Percentiles rank a stretch among this genome's conserved stretches.
Evolutionary conservation across 805 yeast species (phyloP).

Genomic region (Suhomyces vadensis): DNA sequence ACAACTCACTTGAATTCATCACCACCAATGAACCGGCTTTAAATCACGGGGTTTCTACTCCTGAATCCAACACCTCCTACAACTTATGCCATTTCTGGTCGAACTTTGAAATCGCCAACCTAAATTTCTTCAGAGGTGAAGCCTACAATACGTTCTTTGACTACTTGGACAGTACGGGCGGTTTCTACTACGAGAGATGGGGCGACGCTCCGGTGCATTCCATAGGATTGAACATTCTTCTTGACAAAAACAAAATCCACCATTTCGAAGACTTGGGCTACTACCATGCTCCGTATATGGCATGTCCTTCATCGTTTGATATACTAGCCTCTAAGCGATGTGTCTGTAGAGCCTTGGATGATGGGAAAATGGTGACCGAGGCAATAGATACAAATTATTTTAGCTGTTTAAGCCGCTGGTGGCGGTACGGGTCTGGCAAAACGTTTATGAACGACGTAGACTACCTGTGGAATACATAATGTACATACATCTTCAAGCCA

Average conservation of each 20-base stretch:
- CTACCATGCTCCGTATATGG: conserved; percentile 43
- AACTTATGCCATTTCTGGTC: conserved; percentile 69
- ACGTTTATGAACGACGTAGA: conserved; percentile 49
- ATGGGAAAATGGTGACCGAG: conserved; percentile 16
- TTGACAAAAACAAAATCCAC: conserved; percentile 39
- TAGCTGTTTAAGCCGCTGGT: conserved; percentile 74
- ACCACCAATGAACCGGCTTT: conserved; percentile 43
- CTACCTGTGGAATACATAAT: conserved; percentile 11
- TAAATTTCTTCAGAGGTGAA: conserved; percentile 50
- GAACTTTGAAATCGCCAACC: conserved; percentile 57
- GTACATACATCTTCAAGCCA: not conserved
- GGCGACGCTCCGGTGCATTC: conserved; percentile 55
- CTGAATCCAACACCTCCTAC: conserved; percentile 27
- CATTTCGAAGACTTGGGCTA: conserved; percentile 49
- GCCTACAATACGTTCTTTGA: conserved; percentile 49
- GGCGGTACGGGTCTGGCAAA: conserved; percentile 70
- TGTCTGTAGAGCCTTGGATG: conserved; percentile 28
- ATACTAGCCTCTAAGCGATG: conserved; percentile 38
- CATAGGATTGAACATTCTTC: conserved; percentile 35
- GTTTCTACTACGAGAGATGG: conserved; percentile 62
- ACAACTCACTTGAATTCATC: conserved; percentile 49
- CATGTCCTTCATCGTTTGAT: conserved; percentile 41
- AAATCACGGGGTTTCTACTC: conserved; percentile 16
- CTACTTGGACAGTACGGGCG: conserved; percentile 48
- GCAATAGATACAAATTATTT: conserved; percentile 48